These are phyloP conservation scores for Salix arbutifolia DNA, from an alignment of 345 rosid species.

Conservation along the genomic window DNA sequence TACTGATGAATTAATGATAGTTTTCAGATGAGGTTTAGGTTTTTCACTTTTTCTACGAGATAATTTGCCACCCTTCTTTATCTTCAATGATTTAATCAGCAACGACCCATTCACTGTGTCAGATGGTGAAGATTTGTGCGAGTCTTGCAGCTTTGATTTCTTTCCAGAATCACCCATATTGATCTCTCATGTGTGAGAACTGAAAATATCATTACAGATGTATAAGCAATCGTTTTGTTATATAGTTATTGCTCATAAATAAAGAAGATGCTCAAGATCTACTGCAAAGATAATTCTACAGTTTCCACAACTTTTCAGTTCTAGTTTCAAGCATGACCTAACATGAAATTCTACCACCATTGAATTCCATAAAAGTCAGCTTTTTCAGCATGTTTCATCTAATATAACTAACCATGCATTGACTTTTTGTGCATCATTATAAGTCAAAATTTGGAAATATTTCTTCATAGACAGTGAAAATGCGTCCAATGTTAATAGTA, in stretches of 20 bases:
- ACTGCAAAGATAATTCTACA: background rate
- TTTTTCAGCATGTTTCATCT: background rate
- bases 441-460: background rate
- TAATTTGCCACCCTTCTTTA: constrained; percentile 26
- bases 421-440: background rate
- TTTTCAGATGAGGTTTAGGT: constrained; percentile 27
- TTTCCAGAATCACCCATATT: constrained; percentile 37
- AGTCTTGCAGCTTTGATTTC: constrained; percentile 22
- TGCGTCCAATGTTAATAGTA: background rate
- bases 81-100: constrained; percentile 41
- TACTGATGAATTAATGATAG: constrained; percentile 13
- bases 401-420: background rate
- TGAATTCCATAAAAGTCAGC: background rate
- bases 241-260: background rate
- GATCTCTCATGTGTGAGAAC: constrained; percentile 16
- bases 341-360: background rate
- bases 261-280: background rate
- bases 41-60: constrained; percentile 23
- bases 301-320: background rate
- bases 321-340: background rate
- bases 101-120: constrained; percentile 36
- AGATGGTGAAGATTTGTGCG: constrained; percentile 27
- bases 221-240: background rate
- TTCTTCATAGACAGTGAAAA: background rate
- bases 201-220: constrained; percentile 4